Base-by-base conservation (phyloP, 179 eudicot genomes). In the Heliamphora pulchella region DNA sequence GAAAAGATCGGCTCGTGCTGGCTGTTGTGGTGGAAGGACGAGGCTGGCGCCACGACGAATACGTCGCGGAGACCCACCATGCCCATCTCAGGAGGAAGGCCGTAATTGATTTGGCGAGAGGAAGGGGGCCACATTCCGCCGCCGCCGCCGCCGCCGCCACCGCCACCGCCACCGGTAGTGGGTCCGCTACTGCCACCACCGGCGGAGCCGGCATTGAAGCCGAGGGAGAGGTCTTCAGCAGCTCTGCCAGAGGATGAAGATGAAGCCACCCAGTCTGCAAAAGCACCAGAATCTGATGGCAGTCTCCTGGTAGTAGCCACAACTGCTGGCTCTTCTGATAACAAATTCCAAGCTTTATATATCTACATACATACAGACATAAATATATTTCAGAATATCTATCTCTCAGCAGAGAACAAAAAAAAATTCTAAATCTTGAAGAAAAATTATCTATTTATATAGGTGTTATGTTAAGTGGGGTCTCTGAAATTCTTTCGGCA, bases 271-370 rank as follows among this genome's bases (percentile, higher is more conserved):
- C 96, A 93, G 74, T 92, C 97, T 14, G 94, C 93, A 69, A 90
- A 93, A 2, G 96, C 97, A 31, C 97, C 94, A 3, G 90, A 86
- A 80, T 90, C 93, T 17, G 97, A 88, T 48, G 90, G 82, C 50
- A 90, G 76, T 75, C 91, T 87, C 88, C 97, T 81, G 59, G 92
- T 83, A 81, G 91, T 88, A 87, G 97, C 97, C 97, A 93, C 97
- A 83, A 67, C 81, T 89, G 71, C 81, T 10, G 44, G 4, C 5
- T 22, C 39, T n/a, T 57, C 54, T 62, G 79, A 53, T 47, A 18
- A 43, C 1, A 2, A n/a, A 58, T 4, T 22, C 9, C 46, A 3
- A 13, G 14, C 53, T 4, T n/a, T 72, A 75, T 58, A 39, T 77
- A 18, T 47, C 20, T 77, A 50, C 48, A 64, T 1, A 59, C 1